These are phyloP conservation scores for Lentinus tigrinus DNA, from an alignment of 768 basidiomycete genomes.

Conservation along the genomic window DNA sequence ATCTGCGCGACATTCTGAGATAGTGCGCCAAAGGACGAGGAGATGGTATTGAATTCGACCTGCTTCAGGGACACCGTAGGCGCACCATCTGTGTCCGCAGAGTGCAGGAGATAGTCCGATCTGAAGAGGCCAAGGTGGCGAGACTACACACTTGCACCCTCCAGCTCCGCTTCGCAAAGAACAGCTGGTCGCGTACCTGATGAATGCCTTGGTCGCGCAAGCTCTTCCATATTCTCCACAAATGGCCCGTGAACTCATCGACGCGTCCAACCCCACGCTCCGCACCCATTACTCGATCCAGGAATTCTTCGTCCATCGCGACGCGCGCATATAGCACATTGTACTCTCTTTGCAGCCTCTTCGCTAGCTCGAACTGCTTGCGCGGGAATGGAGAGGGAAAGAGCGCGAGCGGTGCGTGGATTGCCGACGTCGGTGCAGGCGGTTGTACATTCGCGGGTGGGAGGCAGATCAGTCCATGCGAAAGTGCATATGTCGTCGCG, in stretches of 20 bases:
- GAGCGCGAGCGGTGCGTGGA: conserved; percentile 88
- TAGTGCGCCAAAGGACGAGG: conserved; percentile 83
- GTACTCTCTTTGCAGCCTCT: conserved; percentile 70
- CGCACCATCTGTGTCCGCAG: conserved; percentile 32
- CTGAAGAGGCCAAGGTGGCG: conserved; percentile 89
- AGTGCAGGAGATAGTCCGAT: conserved; percentile 91
- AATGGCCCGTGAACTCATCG: conserved; percentile 80
- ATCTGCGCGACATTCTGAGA: conserved; percentile 66
- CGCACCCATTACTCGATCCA: conserved; percentile 84
- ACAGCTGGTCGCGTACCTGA: conserved; percentile 40
- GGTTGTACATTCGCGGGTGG: conserved; percentile 49
- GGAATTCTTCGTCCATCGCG: conserved; percentile 73
- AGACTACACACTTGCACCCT: conserved; percentile 43
- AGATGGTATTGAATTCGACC: conserved; percentile 98
- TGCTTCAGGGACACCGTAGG: conserved; percentile 65
- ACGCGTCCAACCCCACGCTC: conserved; percentile 74
- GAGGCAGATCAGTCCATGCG: conserved; percentile 83
- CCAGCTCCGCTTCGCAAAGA: neutral
- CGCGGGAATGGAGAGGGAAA: conserved; percentile 88
- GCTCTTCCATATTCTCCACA: conserved; percentile 86
- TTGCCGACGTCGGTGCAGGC: conserved; percentile 63
- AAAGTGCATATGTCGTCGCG: conserved; percentile 81
- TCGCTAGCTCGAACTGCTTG: conserved; percentile 61
- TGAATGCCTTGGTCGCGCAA: conserved; percentile 62
- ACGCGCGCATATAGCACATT: conserved; percentile 85